Evolutionary conservation across 2,329 filamentous ascomycete species (phyloP), one percentile per base, ranked within the genome.

Genomic region (Aureobasidium lini): DNA sequence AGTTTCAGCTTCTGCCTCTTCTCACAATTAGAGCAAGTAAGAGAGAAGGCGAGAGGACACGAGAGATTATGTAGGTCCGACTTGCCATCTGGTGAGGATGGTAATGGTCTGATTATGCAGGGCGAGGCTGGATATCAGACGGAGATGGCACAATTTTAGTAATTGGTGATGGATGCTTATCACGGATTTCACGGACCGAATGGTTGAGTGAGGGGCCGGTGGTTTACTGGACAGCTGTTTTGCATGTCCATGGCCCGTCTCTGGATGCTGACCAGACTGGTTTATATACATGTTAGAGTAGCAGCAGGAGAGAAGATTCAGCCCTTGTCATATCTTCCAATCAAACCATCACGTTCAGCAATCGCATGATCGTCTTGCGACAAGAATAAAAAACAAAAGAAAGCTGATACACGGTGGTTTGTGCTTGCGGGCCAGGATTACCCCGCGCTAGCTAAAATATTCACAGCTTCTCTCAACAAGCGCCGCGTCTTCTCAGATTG

Each of bases 121-220:
- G 28, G 3, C 29, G 34, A 32, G 48, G 18, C 34, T 18, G 10
- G 8, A 29, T 36, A 31, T 40, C 34, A 39, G 48, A 18, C 48
- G 48, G 48, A 52, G 48, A 52, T 29, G 50, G 39, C 50, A 54
- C 23, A 36, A 44, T 54, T 42, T 54, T 44, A 54, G 50, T 54
- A 54, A 43, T 54, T 54, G 39, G 31, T 11, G 50, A 54, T 42
- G 28, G 50, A 39, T 42, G 50, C 39, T 54, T 54, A 43, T 54
- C 39, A 28, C 37, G 50, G 37, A 29, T 4, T 43, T 43, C 50
- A 54, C 39, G 50, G 50, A 44, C 50, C 50, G 39, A 54, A 54
- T 54, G 28, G 50, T 54, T 54, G 39, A 44, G 29, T 54, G 50
- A 54, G 50, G 50, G 50, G 50, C 50, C 50, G 50, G 50, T 43